Conservation (phyloP, 2,329 filamentous ascomycete genomes). For the Clarireedia monteithiana region DNA sequence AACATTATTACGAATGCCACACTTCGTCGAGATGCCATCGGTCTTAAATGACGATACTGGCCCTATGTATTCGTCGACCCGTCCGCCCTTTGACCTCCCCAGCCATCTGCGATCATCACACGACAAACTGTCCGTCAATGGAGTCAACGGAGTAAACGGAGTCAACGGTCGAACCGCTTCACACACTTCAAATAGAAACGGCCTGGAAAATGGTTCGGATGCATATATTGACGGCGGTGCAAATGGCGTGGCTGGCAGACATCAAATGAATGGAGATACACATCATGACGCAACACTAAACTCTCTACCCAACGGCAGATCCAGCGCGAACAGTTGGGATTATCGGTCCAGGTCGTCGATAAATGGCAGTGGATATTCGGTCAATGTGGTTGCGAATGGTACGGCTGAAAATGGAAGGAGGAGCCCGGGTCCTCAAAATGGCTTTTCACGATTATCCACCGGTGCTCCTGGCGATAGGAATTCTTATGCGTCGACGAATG, state of each 20-base stretch:
- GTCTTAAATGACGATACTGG: constrained; percentile 37
- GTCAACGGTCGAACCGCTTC: constrained; percentile 23
- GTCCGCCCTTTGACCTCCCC: constrained; percentile 29
- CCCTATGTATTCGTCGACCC: constrained; percentile 23
- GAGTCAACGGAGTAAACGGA: constrained; percentile 18
- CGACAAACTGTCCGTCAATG: constrained; percentile 24
- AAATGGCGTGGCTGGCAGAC: constrained; percentile 11
- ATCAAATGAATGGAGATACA: constrained; percentile 25
- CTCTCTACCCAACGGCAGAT: constrained; percentile 49
- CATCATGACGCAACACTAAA: constrained; percentile 45
- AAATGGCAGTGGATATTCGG: constrained; percentile 26
- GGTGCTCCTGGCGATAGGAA: constrained; percentile 18
- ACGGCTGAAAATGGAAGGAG: constrained; percentile 25
- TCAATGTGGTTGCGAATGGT: constrained; percentile 24
- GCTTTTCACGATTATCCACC: constrained; percentile 17
- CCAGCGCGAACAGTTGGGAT: constrained; percentile 35
- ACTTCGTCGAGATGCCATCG: constrained; percentile 43
- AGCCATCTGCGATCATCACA: constrained; percentile 29
- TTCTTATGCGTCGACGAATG: constrained; percentile 25
- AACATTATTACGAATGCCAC: constrained; percentile 31
- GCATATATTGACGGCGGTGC: constrained; percentile 23
- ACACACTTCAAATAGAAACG: constrained; percentile 28
- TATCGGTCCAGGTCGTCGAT: constrained; percentile 23
- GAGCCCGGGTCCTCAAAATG: constrained; percentile 24
- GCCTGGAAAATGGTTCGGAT: constrained; percentile 27